Evolutionary conservation across 1,284 basidiomycete genomes (phyloP), one percentile per base, ranked within the genome.

Genomic region (Porodaedalea pini): DNA sequence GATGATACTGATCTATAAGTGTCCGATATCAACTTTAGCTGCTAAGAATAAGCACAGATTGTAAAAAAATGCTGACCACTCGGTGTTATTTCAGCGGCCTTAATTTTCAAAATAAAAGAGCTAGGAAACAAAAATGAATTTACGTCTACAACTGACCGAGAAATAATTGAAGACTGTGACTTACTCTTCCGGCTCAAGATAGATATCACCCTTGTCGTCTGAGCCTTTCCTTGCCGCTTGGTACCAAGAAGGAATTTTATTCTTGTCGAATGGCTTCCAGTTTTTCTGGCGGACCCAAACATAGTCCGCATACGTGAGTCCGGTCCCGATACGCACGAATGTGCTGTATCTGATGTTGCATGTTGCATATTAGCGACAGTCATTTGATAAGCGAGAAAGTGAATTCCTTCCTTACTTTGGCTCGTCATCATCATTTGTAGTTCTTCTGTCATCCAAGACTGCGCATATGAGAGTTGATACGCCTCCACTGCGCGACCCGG

Each of bases 241-340:
- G 56, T 59, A 66, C 62, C 43, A 90, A 65, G 65, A 84, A 88
- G 25, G 72, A 71, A 0, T 88, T 86, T 79, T 70, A 61, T 86
- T 85, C 1, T 78, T 72, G 63, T 88, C 83, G 79, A 85, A 85
- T 19, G 69, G 67, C 67, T 90, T 90, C 89, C 89, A 92, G 4
- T 84, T 82, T 63, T 86, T 87, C 60, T 75, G 70, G 53, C 89
- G 79, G 51, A 92, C 74, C 89, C 89, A 92, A 3, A 87, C 78
- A 68, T 91, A 96, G 67, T 95, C 93, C 1, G 82, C 79, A 63
- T 86, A 91, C 6, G 87, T 87, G 60, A 97, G 75, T 0, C 94
- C 94, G 0, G 91, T 83, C 1, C 94, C 94, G 27, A 96, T 87
- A 23, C 91, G 86, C 25, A 90, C 86, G 67, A 98, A 94, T 4